A percentile compares a stretch with the other conserved stretches of the same genome.
phyloP scores from a whole-genome alignment of 495 filamentous ascomycete genomes.

The Durotheca rogersii region DNA sequence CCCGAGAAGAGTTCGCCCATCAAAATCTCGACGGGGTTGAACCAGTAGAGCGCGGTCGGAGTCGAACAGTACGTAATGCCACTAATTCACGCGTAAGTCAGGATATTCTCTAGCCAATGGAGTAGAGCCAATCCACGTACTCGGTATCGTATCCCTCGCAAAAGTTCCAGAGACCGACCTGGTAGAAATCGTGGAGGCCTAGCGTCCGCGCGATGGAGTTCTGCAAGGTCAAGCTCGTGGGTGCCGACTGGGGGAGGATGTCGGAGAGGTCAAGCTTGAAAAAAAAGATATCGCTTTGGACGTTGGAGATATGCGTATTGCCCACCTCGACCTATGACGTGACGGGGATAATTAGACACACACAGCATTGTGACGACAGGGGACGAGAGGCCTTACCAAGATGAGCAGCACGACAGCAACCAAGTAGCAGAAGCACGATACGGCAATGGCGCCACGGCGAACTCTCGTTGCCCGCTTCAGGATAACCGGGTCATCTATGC shows the following conservation, averaged over 20 bases:
- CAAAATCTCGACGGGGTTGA: conserved; percentile 83
- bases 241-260: conserved; percentile 74
- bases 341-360: conserved; percentile 13
- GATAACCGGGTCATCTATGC: conserved; percentile 12
- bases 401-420: conserved; percentile 74
- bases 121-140: conserved; percentile 26
- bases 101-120: background rate
- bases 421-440: conserved; percentile 70
- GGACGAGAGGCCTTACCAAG: conserved; percentile 48
- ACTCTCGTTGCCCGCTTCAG: conserved; percentile 58
- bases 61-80: conserved; percentile 74
- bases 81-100: conserved; percentile 32
- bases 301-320: conserved; percentile 59
- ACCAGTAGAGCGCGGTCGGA: conserved; percentile 74
- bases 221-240: conserved; percentile 68
- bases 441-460: conserved; percentile 53
- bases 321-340: conserved; percentile 62
- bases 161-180: conserved; percentile 86
- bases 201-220: conserved; percentile 87
- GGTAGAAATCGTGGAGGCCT: conserved; percentile 91
- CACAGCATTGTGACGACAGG: background rate
- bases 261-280: conserved; percentile 79
- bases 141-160: conserved; percentile 77
- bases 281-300: conserved; percentile 73
- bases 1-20: conserved; percentile 74